Conservation (phyloP, 1,284 basidiomycete genomes). For the Malassezia globosa region DNA sequence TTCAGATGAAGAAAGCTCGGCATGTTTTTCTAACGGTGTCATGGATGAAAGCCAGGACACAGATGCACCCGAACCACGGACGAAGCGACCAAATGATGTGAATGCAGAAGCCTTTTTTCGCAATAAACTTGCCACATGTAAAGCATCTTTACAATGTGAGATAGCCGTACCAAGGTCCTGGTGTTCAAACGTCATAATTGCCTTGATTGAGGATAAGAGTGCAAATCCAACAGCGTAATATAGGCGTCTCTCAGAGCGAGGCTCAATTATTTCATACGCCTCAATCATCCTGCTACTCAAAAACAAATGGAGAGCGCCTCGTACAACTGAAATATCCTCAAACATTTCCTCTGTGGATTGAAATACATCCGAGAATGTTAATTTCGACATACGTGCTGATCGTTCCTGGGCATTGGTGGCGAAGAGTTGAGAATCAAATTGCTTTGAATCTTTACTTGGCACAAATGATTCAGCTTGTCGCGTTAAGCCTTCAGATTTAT, state of each 20-base stretch:
- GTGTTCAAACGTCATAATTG: slow-evolving; percentile 47
- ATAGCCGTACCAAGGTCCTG: slow-evolving; percentile 41
- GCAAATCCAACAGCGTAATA: slow-evolving; percentile 44
- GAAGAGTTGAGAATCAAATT: slow-evolving; percentile 1
- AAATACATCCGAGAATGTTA: slow-evolving; percentile 29
- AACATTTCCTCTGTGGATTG: slow-evolving; percentile 24
- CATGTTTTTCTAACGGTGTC: slow-evolving; percentile 40
- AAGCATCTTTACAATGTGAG: slow-evolving; percentile 40
- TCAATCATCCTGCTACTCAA: slow-evolving; percentile 45
- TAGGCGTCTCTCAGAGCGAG: slow-evolving; percentile 31
- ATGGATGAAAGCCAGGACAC: slow-evolving; percentile 31
- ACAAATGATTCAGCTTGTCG: no score
- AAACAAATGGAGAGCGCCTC: slow-evolving; percentile 40
- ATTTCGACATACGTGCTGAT: slow-evolving; percentile 31
- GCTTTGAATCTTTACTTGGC: no score
- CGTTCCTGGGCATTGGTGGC: slow-evolving; percentile 19
- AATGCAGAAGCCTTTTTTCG: slow-evolving; percentile 33
- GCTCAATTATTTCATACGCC: slow-evolving; percentile 36
- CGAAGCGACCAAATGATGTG: slow-evolving; percentile 38
- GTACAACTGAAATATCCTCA: slow-evolving; percentile 30
- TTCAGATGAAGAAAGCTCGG: slow-evolving; percentile 43
- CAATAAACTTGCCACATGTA: slow-evolving; percentile 34
- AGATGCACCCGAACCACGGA: slow-evolving; percentile 37
- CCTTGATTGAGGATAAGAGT: slow-evolving; percentile 44
- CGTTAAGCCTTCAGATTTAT: no score